Percentiles rank a stretch among this genome's conserved stretches.
Evolutionary conservation across 305 asterid genomes (phyloP).

Genomic region (Fraxinus velutina): DNA sequence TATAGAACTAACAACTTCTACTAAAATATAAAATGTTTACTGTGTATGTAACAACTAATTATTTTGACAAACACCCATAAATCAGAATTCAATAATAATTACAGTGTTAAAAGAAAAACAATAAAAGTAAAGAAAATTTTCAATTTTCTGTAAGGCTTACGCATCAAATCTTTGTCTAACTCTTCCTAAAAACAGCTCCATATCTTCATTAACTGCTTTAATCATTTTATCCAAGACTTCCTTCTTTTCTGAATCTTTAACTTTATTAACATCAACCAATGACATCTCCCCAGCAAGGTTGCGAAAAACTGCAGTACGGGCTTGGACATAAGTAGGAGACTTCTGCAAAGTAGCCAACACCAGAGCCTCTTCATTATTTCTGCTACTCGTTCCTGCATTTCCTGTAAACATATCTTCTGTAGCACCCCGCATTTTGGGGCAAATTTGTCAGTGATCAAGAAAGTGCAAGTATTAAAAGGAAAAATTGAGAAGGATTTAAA

Average conservation of each 20-base stretch:
- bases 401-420: conserved; percentile 34
- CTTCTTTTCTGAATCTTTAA: conserved; percentile 46
- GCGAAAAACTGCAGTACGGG: conserved; percentile 51
- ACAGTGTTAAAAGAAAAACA: neutral
- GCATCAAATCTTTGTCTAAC: conserved; percentile 72
- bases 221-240: conserved; percentile 55
- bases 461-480: conserved; percentile 1
- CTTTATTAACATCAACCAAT: conserved; percentile 52
- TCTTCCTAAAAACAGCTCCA: conserved; percentile 53
- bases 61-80: neutral
- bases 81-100: neutral
- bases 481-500: conserved; percentile 31
- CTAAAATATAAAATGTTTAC: neutral
- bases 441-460: neutral
- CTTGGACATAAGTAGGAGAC: conserved; percentile 56
- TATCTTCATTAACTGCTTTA: conserved; percentile 47
- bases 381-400: conserved; percentile 25
- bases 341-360: conserved; percentile 61
- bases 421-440: conserved; percentile 23
- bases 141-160: conserved; percentile 40
- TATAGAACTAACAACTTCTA: neutral
- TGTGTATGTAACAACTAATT: neutral
- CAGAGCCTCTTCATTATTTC: conserved; percentile 48
- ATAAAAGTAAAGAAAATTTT: neutral
- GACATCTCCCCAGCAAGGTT: conserved; percentile 54